Conservation (phyloP, 306 rosid genomes). For the Crotalaria pallida region DNA sequence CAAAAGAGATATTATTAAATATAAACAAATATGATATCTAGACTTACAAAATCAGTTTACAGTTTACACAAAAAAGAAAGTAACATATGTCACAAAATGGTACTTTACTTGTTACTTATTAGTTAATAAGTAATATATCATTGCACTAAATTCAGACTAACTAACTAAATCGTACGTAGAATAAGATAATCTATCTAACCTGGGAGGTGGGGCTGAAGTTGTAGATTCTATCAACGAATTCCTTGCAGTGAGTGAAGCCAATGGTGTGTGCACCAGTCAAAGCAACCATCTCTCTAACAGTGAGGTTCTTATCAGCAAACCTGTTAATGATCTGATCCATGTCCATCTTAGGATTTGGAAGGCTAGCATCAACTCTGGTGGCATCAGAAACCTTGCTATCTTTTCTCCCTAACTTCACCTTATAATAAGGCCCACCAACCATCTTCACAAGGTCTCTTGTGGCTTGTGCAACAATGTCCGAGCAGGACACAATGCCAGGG, state of each 20-base stretch:
- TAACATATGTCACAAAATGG: too few species aligned
- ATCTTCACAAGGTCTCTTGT: conserved; percentile 40
- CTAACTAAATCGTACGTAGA: too few species aligned
- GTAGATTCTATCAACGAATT: conserved; percentile 37
- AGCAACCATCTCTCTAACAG: conserved; percentile 37
- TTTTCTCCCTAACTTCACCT: conserved; percentile 35
- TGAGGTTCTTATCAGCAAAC: conserved; percentile 24
- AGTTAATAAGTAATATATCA: too few species aligned
- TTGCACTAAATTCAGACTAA: too few species aligned
- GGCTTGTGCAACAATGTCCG: conserved; percentile 42
- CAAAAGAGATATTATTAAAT: too few species aligned
- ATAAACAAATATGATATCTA: too few species aligned
- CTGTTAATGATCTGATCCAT: conserved; percentile 23
- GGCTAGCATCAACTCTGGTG: not conserved
- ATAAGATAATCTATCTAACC: too few species aligned
- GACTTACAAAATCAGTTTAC: too few species aligned
- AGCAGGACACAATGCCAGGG: conserved; percentile 50
- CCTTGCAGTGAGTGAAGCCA: conserved; percentile 56
- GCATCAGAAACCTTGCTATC: conserved; percentile 30
- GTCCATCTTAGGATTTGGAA: conserved; percentile 29
- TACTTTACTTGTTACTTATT: too few species aligned
- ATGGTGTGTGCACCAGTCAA: conserved; percentile 53
- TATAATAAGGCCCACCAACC: conserved; percentile 50
- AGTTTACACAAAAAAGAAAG: too few species aligned
- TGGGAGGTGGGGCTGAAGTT: conserved; percentile 30